Base-by-base conservation (phyloP, 768 basidiomycete species). In the Ramaria rubella region DNA sequence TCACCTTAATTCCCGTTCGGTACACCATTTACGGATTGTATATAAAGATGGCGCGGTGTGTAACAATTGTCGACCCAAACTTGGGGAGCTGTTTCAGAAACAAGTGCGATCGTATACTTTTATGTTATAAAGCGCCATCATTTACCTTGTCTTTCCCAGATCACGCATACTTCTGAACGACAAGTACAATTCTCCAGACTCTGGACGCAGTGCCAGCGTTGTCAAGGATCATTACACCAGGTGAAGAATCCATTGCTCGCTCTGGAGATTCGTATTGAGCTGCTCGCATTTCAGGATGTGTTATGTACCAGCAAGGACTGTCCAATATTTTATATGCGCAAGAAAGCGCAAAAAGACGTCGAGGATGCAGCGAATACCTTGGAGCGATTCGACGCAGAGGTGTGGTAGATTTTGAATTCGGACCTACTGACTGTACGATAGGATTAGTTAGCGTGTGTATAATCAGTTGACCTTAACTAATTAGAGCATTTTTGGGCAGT, bases 171-270 rank as follows among this genome's bases (percentile, higher is more conserved):
- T 0, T 94, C 94, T 0, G 81, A 82, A 21, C 74, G 86, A 44
- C 92, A 99, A 75, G 86, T 94, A 6, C 84, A 90, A 46, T 98
- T 96, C 69, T 89, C 95, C 19, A 81, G 94, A 49, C 69, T 99
- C 23, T 99, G 96, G 96, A 98, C 96, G 1, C 95, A 98, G 66
- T 99, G 96, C 64, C 96, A 99, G 67, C 81, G 96, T 24, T 99
- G 96, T 75, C 96, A 99, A 68, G 96, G 96, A 14, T 99, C 96
- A 17, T 75, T 99, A 48, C 96, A 99, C 73, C 94, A 96, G 64
- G 67, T 71, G 17, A 30, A 60, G 46, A 4, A 33, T 12, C 24
- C 24, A 15, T 38, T 42, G 49, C 31, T 54, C 55, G 55, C 45
- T 55, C 44, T 15, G 23, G 23, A 45, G 24, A 9, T 50, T 50